A percentile compares a stretch with the other conserved stretches of the same genome.
Conservation (phyloP, 495 filamentous ascomycete species). For the Tuber microsphaerosporum region DNA sequence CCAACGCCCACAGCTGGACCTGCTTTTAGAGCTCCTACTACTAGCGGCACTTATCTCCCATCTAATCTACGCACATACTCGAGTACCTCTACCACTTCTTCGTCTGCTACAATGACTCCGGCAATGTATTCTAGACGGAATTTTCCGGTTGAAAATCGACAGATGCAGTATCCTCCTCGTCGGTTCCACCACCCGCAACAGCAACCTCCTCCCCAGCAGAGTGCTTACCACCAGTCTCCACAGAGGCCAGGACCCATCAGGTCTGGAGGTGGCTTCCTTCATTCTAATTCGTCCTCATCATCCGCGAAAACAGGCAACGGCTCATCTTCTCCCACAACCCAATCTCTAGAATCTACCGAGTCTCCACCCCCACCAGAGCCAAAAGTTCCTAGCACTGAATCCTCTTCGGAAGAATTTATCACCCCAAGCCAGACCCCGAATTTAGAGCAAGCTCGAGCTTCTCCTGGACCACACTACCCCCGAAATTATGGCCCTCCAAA, state of each 20-base stretch:
- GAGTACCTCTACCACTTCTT: background rate
- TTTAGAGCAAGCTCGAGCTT: background rate
- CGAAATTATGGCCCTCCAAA: background rate
- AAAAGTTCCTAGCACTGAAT: background rate
- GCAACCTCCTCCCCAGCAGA: background rate
- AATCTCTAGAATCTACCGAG: background rate
- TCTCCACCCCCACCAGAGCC: background rate
- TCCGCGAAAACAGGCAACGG: background rate
- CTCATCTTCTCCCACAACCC: background rate
- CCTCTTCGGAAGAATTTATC: background rate
- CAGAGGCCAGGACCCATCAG: background rate
- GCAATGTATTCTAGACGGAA: background rate
- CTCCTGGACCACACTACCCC: background rate
- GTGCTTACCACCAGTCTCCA: background rate
- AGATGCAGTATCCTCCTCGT: background rate
- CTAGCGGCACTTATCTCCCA: background rate
- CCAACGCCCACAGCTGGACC: background rate
- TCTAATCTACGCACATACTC: background rate
- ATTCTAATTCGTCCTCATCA: background rate
- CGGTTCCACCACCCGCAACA: background rate
- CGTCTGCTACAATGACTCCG: background rate
- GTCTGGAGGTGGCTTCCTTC: background rate
- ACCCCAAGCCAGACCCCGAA: background rate
- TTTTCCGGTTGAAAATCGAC: background rate
- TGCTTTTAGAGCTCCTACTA: background rate